These are phyloP conservation scores for Flagelloscypha sp. DNA, from an alignment of 768 basidiomycete genomes.

Conservation along the genomic window DNA sequence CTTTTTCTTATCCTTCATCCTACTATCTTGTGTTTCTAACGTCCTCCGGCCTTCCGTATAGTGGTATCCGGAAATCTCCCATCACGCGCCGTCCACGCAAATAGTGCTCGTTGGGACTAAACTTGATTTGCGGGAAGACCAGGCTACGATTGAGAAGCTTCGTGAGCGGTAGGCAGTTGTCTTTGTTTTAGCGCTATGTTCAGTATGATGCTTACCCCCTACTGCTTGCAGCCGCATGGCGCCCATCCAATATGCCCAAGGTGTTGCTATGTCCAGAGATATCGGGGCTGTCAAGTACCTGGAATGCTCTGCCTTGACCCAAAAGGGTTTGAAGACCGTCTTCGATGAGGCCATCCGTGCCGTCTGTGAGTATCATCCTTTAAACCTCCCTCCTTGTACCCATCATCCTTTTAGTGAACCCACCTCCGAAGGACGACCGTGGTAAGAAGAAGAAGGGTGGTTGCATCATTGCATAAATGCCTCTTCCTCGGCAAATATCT, in stretches of 20 bases:
- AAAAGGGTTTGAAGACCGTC: slow-evolving; percentile 97
- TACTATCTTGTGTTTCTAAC: slow-evolving; percentile 10
- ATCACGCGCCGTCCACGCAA: slow-evolving; percentile 92
- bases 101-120: slow-evolving; percentile 95
- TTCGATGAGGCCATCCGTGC: slow-evolving; percentile 99
- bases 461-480: slow-evolving; percentile 68
- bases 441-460: slow-evolving; percentile 31
- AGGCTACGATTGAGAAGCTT: slow-evolving; percentile 84
- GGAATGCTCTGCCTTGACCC: slow-evolving; percentile 93
- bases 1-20: slow-evolving; percentile 3
- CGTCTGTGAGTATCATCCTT: slow-evolving; percentile 58
- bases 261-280: slow-evolving; percentile 85
- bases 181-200: slow-evolving; percentile 2
- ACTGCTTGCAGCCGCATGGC: slow-evolving; percentile 78
- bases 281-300: slow-evolving; percentile 94
- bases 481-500: slow-evolving; percentile 5
- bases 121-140: slow-evolving; percentile 94
- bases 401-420: slow-evolving; percentile 50
- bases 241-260: slow-evolving; percentile 89
- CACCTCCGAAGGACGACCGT: slow-evolving; percentile 55
- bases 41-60: too few relatives aligned
- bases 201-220: too few relatives aligned
- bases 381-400: slow-evolving; percentile 1
- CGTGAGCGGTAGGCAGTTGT: slow-evolving; percentile 63
- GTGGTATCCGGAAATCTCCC: slow-evolving; percentile 97